Evolutionary conservation across 352 stramenopile genomes (phyloP), one percentile per base, ranked within the genome.

Genomic region (Globisporangium camurandrum): DNA sequence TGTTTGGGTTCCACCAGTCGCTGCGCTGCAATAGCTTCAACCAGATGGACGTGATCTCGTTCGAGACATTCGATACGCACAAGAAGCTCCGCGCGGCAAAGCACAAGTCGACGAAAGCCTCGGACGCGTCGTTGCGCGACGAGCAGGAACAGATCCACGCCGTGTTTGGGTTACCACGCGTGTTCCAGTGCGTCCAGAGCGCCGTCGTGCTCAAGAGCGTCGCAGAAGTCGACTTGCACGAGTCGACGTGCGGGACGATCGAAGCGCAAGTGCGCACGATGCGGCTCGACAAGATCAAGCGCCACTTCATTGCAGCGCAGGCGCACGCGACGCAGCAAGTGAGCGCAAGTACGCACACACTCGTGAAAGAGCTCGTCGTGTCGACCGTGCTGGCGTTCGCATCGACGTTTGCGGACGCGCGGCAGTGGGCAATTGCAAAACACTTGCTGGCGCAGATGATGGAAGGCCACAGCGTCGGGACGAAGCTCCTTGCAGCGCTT

Each of bases 1-100:
- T 93, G 23, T 85, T 78, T 51, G 70, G 67, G 0, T 93, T 93
- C 54, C 82, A 93, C 57, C 58, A 75, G 39, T 87, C 84, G 45
- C 59, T 95, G 56, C 75, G 81, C 20, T 72, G 68, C 57, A 93
- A 88, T 40, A 86, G 67, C 48, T 90, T 92, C 45, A 89, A 89
- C 53, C 49, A 79, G 8, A 64, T 87, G 42, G 80, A 94, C 31
- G 42, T 67, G n/a, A 67, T 92, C 24, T 83, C 75, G 19, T 57
- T 85, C 8, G 75, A 87, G 43, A 71, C 86, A 40, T 92, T 86
- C 42, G 75, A 89, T 34, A 85, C 75, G 24, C 64, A 82, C 51
- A 68, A 66, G 37, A 88, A 84, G 49, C 57, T 84, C 8, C 73
- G 62, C 1, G 68, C 74, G 49, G 36, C 54, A 0, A 47, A 62